Evolutionary conservation across 495 filamentous ascomycete species (phyloP), one percentile per base, ranked within the genome.

Genomic region (Massariosphaeria phaeospora): DNA sequence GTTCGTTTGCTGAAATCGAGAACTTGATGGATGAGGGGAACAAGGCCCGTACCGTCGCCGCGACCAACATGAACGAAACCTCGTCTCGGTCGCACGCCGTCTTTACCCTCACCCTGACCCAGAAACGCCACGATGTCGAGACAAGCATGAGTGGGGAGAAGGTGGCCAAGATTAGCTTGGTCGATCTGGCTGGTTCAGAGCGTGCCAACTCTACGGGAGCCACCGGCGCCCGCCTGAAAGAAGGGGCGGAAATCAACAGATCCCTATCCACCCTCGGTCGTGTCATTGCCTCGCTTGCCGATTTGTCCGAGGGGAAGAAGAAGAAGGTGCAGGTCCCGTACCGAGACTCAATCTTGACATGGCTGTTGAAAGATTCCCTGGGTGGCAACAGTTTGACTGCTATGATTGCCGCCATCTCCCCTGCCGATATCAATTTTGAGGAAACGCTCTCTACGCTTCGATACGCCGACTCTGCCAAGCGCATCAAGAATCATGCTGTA

Each of bases 1-100:
- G 89, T 47, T 91, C 89, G 18, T 98, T 98, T 67, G 78, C 83
- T 40, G 93, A 97, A 68, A 97, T 97, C 63, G 93, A 97, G 65
- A 81, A 95, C 64, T 74, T 99, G 64, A 97, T 99, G 94, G 94
- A 97, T 70, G 93, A 97, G 72, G 94, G 94, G 61, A 97, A 97
- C 73, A 97, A 97, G 69, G 94, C 94, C 6, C 77, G 94, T 74
- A 99, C 94, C 17, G 94, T 99, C 31, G 94, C 94, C 3, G 94
- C 94, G 3, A 99, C 94, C 31, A 99, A 96, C 76, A 97, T 97
- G 93, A 99, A 99, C 75, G 93, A 97, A 73, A 97, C 94, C 2
- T 96, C 91, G 45, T 95, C 89, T 81, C 81, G 94, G 72, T 95
- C 89, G 63, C 94, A 99, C 67, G 94, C 94, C 30, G 94, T 99